Evolutionary conservation across 2,329 filamentous ascomycete genomes (phyloP), one percentile per base, ranked within the genome.

Genomic region (Phoma herbarum): DNA sequence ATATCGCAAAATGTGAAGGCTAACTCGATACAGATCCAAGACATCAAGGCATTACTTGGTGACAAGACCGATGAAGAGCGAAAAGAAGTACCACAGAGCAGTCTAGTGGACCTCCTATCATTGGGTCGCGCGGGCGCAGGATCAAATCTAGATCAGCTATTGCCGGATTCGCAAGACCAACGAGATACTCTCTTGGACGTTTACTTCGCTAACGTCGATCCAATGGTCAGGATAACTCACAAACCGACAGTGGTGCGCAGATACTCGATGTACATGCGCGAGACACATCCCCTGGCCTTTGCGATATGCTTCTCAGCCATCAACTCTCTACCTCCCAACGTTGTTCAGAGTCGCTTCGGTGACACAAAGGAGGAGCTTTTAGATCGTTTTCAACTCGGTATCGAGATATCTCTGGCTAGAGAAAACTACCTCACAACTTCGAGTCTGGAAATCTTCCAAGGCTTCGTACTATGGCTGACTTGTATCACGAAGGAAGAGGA

Each of bases 401-500:
- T 77, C 2, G 75, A 77, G 46, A 71, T 77, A 20, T 70, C 72
- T 7, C 64, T 78, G 14, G 71, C 75, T 12, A 60, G 75, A 45
- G 75, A 73, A 42, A 74, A 76, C 41, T 78, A 77, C 28, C 53
- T 77, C 14, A 78, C 75, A 11, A 77, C 73, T 26, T 73, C 74
- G 23, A 76, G 66, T 31, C 61, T 77, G 2, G 76, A 78, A 35
- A 67, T 78, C 1, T 69, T 78, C 8, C 75, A 78, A 52, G 75
- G 68, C 2, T 77, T 78, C 28, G 61, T 77, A 1, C 28, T 78
- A 16, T 77, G 74, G 72, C 57, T 78, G 35, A 77, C 73, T 7
- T 76, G 75, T 39, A 75, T 77, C 28, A 75, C 72, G 1, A 69
- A 67, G 50, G 76, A 77, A 61, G 75, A 77, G 44, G 74, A 77